These are phyloP conservation scores for Cryptococcus sp. DNA, from an alignment of 1,284 basidiomycete species.

Conservation along the genomic window DNA sequence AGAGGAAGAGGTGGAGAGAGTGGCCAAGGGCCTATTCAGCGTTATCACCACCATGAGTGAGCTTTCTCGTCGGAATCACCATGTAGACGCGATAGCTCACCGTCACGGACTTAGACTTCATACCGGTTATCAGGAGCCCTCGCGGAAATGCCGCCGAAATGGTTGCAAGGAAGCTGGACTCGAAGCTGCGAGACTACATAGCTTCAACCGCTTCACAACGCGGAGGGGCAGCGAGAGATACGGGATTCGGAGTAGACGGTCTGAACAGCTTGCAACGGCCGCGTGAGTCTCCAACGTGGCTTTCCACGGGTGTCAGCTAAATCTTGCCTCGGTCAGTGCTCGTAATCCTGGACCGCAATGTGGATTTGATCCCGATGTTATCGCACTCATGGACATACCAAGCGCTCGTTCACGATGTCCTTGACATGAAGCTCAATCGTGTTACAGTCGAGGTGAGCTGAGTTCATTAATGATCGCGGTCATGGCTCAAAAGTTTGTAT, in stretches of 20 bases:
- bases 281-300: conserved; percentile 58
- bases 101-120: conserved; percentile 63
- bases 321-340: conserved; percentile 63
- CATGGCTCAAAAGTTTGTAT: background rate
- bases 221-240: conserved; percentile 51
- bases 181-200: conserved; percentile 87
- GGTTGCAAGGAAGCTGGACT: conserved; percentile 93
- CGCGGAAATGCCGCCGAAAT: conserved; percentile 97
- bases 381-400: conserved; percentile 99
- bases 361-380: conserved; percentile 92
- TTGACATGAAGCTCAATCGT: conserved; percentile 95
- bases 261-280: conserved; percentile 68
- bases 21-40: conserved; percentile 89
- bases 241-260: conserved; percentile 65
- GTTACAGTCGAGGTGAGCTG: conserved; percentile 70
- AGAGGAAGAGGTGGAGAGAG: conserved; percentile 88
- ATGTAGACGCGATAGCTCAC: too few species aligned
- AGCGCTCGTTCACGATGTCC: conserved; percentile 94
- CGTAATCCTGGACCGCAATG: conserved; percentile 89
- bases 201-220: conserved; percentile 67
- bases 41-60: conserved; percentile 87
- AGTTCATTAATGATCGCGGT: background rate
- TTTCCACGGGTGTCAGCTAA: background rate
- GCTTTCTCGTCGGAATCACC: conserved; percentile 25
- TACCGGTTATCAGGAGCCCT: conserved; percentile 93